Base-by-base conservation (phyloP, 177 flowering plant genomes). In the Vitis hybrid region DNA sequence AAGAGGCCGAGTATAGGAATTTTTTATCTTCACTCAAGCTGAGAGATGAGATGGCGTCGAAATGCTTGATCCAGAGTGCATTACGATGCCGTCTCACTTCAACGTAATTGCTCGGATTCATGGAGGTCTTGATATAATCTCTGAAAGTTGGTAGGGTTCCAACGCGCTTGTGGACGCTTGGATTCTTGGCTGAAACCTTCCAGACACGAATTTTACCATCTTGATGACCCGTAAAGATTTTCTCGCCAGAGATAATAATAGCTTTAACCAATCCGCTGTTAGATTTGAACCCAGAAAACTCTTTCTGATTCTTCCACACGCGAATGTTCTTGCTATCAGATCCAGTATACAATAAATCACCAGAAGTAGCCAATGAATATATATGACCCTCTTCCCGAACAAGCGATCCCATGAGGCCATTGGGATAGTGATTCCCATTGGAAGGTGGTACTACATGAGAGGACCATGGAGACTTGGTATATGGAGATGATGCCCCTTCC, bases 301-400 rank as follows among this genome's bases (percentile, higher is more conserved):
- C 91, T 64, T 71, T 78, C 39, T 80, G 87, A 30, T 80, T 80
- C 71, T 76, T 87, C 91, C 91, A 87, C 0, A 87, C 87, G 23
- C 91, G 68, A 21, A 87, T 84, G 74, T 87, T 87, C 76, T 87
- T 87, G 73, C 84, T 80, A 26, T 85, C 87, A 1, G 91, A 84
- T 0, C 91, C 89, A 2, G 91, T 87, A 63, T 82, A 87, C 14
- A 87, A 49, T 18, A 86, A 64, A 17, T 84, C 88, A 10, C 84
- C 82, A 0, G 79, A 61, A 0, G 86, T 76, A 1, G 91, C 88
- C 4, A 87, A 45, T 0, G 91, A 87, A 64, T 87, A 87, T 1
- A 87, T 81, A 34, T 86, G 89, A 11, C 91, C 91, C 51, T 87
- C 86, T 80, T 82, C 85, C 2, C 91, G 87, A 5, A 87, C 80